Percentiles rank a stretch among this genome's conserved stretches.
phyloP scores from a whole-genome alignment of 129 eudicot genomes.

The Deinandra increscens region DNA sequence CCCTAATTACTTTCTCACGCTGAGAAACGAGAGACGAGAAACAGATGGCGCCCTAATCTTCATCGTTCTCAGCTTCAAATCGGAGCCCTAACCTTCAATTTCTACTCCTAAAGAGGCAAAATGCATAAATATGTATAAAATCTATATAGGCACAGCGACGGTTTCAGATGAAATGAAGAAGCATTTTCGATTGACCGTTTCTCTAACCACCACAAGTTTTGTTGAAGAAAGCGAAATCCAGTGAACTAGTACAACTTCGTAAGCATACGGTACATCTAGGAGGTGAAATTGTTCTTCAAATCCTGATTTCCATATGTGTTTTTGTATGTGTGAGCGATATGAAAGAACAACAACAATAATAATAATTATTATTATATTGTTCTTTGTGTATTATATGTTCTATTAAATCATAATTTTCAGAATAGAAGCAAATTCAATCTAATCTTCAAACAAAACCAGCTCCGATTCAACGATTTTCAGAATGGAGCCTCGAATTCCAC shows the following conservation, averaged over 20 bases:
- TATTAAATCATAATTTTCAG: background rate
- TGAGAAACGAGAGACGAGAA: too few relatives aligned
- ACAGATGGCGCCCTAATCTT: too few relatives aligned
- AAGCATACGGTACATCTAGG: background rate
- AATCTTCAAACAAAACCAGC: conserved; percentile 16
- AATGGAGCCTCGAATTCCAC: conserved; percentile 21
- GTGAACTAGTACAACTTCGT: background rate
- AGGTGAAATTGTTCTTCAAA: background rate
- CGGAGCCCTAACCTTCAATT: too few relatives aligned
- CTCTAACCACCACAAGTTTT: background rate
- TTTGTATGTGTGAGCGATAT: too few relatives aligned
- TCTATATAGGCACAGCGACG: background rate
- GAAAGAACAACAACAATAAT: too few relatives aligned
- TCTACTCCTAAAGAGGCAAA: background rate
- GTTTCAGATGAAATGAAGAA: background rate
- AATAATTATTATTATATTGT: too few relatives aligned
- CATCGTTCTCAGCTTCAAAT: too few relatives aligned
- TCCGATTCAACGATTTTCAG: conserved; percentile 7
- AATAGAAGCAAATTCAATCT: conserved; percentile 14
- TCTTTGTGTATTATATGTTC: too few relatives aligned
- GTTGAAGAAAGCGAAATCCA: background rate
- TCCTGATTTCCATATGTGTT: too few relatives aligned
- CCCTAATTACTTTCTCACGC: too few relatives aligned
- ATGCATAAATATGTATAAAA: background rate
- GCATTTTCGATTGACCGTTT: background rate